Conservation (phyloP, 768 basidiomycete genomes). For the Termitomyces sp. region DNA sequence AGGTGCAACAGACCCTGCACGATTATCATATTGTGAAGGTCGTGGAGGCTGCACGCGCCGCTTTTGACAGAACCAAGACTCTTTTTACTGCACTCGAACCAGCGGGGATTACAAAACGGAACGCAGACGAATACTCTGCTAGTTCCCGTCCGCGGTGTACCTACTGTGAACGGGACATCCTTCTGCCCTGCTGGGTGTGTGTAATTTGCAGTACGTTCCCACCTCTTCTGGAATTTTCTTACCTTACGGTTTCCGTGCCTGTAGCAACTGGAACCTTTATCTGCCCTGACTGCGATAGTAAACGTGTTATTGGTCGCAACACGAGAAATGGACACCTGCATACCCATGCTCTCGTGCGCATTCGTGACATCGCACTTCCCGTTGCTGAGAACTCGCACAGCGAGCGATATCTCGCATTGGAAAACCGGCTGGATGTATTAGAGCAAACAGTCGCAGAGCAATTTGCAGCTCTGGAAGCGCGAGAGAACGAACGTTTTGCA, state of each 20-base stretch:
- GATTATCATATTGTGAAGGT: constrained; percentile 28
- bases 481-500: constrained; percentile 24
- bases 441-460: constrained; percentile 27
- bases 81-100: constrained; percentile 25
- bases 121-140: background rate
- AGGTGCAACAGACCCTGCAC: constrained; percentile 29
- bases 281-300: constrained; percentile 29
- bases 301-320: constrained; percentile 8
- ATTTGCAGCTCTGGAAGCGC: constrained; percentile 22
- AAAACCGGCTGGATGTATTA: constrained; percentile 26
- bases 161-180: constrained; percentile 16
- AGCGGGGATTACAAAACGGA: background rate
- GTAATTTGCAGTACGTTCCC: constrained; percentile 14
- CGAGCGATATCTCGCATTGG: constrained; percentile 25
- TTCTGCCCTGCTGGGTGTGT: constrained; percentile 22
- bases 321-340: constrained; percentile 7
- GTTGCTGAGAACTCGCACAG: constrained; percentile 22
- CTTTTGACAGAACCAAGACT: constrained; percentile 24
- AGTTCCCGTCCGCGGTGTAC: constrained; percentile 11
- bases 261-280: constrained; percentile 31
- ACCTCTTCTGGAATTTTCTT: background rate
- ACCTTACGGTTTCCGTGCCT: background rate
- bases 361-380: constrained; percentile 21
- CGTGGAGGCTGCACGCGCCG: constrained; percentile 24
- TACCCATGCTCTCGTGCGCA: constrained; percentile 27